Conservation (phyloP, 177 flowering plant species). For the Vitis hybrid region DNA sequence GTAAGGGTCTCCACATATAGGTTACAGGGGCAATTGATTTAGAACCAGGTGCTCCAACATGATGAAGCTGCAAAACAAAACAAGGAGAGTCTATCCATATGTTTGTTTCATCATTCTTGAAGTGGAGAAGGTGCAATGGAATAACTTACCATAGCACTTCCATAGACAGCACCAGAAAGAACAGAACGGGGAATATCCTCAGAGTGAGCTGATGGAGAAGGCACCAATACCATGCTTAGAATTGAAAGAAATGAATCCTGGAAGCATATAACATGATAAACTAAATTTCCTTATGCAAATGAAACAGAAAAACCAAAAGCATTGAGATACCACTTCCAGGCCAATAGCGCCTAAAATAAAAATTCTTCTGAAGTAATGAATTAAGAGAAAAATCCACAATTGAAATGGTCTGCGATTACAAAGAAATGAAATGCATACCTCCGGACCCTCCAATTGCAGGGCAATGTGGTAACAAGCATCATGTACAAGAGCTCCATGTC, state of each 20-base stretch:
- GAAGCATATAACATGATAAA: constrained; percentile 11
- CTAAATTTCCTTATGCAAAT: background rate
- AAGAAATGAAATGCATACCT: constrained; percentile 56
- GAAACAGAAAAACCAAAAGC: background rate
- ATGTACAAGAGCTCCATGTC: constrained; percentile 62
- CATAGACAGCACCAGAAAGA: constrained; percentile 58
- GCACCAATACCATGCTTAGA: constrained; percentile 56
- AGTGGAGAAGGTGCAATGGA: background rate
- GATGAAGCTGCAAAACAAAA: constrained; percentile 64
- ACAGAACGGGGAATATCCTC: constrained; percentile 32
- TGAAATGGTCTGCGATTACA: background rate
- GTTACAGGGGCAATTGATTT: constrained; percentile 76
- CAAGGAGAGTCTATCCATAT: background rate
- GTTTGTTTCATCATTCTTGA: background rate
- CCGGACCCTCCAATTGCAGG: constrained; percentile 85
- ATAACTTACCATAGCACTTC: constrained; percentile 69
- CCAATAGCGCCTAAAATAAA: background rate
- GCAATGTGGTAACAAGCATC: constrained; percentile 77
- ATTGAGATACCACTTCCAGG: background rate
- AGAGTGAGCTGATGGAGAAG: constrained; percentile 35
- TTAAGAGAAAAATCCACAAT: background rate
- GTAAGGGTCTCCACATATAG: constrained; percentile 78
- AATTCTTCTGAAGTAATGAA: background rate
- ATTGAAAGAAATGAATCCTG: constrained; percentile 65
- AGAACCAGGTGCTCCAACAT: constrained; percentile 48